phyloP scores from a whole-genome alignment of 129 eudicot genomes.

The Dittrichia graveolens region DNA sequence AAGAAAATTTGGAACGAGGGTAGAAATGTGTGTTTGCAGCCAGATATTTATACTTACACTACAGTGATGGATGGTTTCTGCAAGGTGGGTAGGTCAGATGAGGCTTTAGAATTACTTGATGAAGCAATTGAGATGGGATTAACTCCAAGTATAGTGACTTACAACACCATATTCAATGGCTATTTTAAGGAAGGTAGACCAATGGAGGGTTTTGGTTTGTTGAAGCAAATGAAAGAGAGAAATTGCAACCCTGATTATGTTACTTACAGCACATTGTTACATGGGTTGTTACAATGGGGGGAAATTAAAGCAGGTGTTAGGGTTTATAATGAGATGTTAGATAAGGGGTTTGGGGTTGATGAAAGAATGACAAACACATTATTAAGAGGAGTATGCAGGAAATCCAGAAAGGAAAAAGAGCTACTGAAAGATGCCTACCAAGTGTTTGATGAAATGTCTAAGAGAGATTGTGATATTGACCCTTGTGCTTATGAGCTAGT shows the following conservation, averaged over 20 bases:
- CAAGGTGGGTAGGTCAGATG: conserved; percentile 84
- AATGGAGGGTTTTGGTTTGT: conserved; percentile 56
- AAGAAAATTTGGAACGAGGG: conserved; percentile 42
- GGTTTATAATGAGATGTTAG: conserved; percentile 62
- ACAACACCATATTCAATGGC: conserved; percentile 72
- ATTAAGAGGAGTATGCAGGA: conserved; percentile 68
- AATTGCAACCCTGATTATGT: conserved; percentile 63
- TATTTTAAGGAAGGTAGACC: conserved; percentile 82
- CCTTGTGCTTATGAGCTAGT: conserved; percentile 48
- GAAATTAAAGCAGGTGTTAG: conserved; percentile 40
- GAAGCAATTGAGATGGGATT: conserved; percentile 67
- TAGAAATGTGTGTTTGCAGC: conserved; percentile 24
- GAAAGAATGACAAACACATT: conserved; percentile 76
- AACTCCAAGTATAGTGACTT: conserved; percentile 60
- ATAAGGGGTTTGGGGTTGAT: conserved; percentile 53
- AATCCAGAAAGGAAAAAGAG: conserved; percentile 46
- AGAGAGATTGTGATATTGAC: conserved; percentile 34
- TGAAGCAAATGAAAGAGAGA: conserved; percentile 62
- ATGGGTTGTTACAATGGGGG: conserved; percentile 86
- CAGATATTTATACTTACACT: conserved; percentile 71
- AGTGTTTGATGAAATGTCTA: conserved; percentile 68
- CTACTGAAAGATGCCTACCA: conserved; percentile 43
- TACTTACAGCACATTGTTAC: conserved; percentile 70
- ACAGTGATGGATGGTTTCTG: conserved; percentile 90
- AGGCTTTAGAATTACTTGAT: conserved; percentile 71